Conservation (phyloP, 2,329 filamentous ascomycete genomes). For the Tolypocladium sp. region DNA sequence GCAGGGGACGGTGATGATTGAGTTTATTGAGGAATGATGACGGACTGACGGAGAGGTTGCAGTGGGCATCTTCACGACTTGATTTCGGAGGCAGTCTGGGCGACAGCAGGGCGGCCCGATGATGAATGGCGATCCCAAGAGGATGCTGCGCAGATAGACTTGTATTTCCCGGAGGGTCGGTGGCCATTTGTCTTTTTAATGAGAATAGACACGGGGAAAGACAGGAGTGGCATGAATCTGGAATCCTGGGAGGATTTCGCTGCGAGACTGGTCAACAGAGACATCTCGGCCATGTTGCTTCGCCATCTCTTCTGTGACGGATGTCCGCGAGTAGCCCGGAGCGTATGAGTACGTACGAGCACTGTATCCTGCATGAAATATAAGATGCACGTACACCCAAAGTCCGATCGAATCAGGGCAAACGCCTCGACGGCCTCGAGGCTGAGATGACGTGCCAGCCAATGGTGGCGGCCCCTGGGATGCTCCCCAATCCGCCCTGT, state of each 20-base stretch:
- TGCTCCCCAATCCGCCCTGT: not conserved
- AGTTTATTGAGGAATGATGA: slow-evolving; percentile 57
- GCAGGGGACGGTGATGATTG: slow-evolving; percentile 92
- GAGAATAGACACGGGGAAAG: not conserved
- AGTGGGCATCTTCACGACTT: not conserved
- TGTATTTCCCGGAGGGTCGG: not conserved
- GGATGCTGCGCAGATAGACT: not conserved
- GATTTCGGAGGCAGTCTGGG: not conserved
- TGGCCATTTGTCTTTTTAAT: not conserved
- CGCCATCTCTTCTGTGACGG: not conserved
- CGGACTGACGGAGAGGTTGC: not conserved
- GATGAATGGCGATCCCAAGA: not conserved
- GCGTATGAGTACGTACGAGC: not conserved
- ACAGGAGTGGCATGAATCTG: not conserved
- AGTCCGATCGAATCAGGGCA: not conserved
- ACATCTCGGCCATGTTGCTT: not conserved
- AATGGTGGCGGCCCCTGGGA: not conserved
- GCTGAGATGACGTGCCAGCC: not conserved
- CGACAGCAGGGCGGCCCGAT: not conserved
- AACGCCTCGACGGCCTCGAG: not conserved
- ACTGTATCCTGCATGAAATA: not conserved
- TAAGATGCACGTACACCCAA: not conserved
- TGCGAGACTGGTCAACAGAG: not conserved
- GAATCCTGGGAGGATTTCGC: not conserved
- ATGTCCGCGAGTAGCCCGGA: not conserved